phyloP scores from a whole-genome alignment of 805 yeast genomes.

The Saccharomycopsis sp. region DNA sequence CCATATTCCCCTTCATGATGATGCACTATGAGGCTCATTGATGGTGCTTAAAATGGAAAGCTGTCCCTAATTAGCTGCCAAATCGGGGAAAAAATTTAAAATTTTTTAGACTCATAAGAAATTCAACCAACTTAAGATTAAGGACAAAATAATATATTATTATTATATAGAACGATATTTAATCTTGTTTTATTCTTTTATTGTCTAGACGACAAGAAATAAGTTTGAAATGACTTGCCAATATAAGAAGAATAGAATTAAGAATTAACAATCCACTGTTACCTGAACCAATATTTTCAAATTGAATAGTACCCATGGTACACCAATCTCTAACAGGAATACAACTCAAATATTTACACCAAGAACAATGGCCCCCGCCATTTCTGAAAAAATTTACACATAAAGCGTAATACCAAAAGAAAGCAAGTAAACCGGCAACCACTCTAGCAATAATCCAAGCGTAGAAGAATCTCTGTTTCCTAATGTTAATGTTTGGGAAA shows the following conservation, averaged over 20 bases:
- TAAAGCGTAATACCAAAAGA: conserved; percentile 45
- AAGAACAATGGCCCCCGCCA: conserved; percentile 47
- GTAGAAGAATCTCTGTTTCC: conserved; percentile 36
- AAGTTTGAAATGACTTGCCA: conserved; percentile 12
- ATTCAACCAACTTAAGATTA: not conserved
- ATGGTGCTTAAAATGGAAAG: too few species aligned
- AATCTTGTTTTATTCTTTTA: too few species aligned
- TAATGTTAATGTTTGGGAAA: conserved; percentile 23
- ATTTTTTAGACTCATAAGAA: not conserved
- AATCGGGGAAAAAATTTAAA: not conserved
- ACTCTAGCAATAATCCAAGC: conserved; percentile 48
- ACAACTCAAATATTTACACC: conserved; percentile 73
- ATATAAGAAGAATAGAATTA: conserved; percentile 1
- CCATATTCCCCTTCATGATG: too few species aligned
- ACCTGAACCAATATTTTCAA: conserved; percentile 19
- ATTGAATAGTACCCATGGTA: conserved; percentile 23
- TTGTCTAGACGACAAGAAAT: not conserved
- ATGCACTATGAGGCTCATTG: too few species aligned
- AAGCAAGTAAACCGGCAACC: conserved; percentile 36
- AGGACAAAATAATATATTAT: too few species aligned
- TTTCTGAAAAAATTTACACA: conserved; percentile 40
- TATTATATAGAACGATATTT: too few species aligned
- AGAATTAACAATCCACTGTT: conserved; percentile 10
- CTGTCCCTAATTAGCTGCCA: too few species aligned
- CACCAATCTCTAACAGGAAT: conserved; percentile 70